These are phyloP conservation scores for Pseudoturritis turrita DNA, from an alignment of 345 rosid genomes.

Conservation along the genomic window DNA sequence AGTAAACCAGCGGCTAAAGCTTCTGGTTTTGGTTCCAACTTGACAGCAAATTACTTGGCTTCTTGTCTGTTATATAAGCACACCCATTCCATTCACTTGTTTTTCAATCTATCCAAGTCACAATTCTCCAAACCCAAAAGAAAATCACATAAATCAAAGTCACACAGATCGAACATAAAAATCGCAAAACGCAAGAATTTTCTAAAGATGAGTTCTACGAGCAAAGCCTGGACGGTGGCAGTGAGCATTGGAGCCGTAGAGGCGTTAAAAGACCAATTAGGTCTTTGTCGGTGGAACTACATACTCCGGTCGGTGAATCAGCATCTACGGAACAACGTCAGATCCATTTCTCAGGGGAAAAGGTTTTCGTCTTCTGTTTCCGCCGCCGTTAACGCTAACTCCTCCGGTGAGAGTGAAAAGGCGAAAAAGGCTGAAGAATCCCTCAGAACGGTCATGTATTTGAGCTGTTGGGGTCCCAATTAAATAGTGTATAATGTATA, in stretches of 20 bases:
- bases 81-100: neutral
- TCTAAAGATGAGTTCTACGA: constrained; percentile 31
- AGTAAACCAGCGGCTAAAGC: constrained; percentile 8
- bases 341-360: constrained; percentile 35
- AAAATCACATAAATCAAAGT: neutral
- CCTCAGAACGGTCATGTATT: constrained; percentile 65
- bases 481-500: neutral
- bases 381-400: constrained; percentile 8
- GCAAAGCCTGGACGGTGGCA: constrained; percentile 48
- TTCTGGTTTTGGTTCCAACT: neutral
- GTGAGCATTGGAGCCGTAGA: constrained; percentile 50
- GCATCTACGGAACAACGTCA: constrained; percentile 30
- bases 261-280: constrained; percentile 48
- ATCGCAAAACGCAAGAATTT: too few relatives aligned
- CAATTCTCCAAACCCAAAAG: neutral
- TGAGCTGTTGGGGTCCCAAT: constrained; percentile 82
- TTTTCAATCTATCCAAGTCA: neutral
- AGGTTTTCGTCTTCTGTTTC: constrained; percentile 17
- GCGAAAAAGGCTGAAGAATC: constrained; percentile 61
- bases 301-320: constrained; percentile 35
- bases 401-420: constrained; percentile 28
- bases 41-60: neutral
- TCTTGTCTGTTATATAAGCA: constrained; percentile 10
- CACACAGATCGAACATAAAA: too few relatives aligned
- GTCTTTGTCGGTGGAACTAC: constrained; percentile 49